Evolutionary conservation across 2,329 filamentous ascomycete genomes (phyloP).

Genomic region (Pyrenophora teres): DNA sequence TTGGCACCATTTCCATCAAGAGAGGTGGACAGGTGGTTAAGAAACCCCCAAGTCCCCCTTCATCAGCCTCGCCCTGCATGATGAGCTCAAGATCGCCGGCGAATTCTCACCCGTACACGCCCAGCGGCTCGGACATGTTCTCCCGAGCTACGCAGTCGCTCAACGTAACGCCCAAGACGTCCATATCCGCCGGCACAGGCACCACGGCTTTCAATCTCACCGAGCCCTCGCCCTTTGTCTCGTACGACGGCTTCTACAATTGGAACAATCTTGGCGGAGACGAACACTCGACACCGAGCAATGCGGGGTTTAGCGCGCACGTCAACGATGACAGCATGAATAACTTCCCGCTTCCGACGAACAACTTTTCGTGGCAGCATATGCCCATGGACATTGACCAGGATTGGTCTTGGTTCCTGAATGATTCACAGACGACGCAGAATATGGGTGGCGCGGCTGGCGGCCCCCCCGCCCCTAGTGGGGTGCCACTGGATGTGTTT

Average conservation of each 20-base stretch:
- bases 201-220: constrained; percentile 16
- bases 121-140: constrained; percentile 17
- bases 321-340: constrained; percentile 40
- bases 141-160: constrained; percentile 17
- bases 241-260: constrained; percentile 50
- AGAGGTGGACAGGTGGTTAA: constrained; percentile 31
- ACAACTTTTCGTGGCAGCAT: constrained; percentile 47
- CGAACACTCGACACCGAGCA: constrained; percentile 10
- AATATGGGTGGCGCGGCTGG: constrained; percentile 3
- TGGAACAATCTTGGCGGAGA: constrained; percentile 29
- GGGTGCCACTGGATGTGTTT: constrained; percentile 21
- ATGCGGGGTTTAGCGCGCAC: constrained; percentile 18
- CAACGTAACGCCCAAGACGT: constrained; percentile 21
- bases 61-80: background rate
- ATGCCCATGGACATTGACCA: constrained; percentile 50
- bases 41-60: constrained; percentile 1
- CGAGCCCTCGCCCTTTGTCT: constrained; percentile 38
- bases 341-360: constrained; percentile 41
- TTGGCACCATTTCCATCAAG: constrained; percentile 48
- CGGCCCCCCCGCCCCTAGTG: background rate
- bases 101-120: constrained; percentile 15
- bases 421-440: constrained; percentile 31
- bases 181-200: constrained; percentile 17
- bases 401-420: constrained; percentile 50
- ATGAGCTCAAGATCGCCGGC: constrained; percentile 2